These are phyloP conservation scores for Cladorrhinum sp. DNA, from an alignment of 2,329 filamentous ascomycete genomes.

Conservation along the genomic window DNA sequence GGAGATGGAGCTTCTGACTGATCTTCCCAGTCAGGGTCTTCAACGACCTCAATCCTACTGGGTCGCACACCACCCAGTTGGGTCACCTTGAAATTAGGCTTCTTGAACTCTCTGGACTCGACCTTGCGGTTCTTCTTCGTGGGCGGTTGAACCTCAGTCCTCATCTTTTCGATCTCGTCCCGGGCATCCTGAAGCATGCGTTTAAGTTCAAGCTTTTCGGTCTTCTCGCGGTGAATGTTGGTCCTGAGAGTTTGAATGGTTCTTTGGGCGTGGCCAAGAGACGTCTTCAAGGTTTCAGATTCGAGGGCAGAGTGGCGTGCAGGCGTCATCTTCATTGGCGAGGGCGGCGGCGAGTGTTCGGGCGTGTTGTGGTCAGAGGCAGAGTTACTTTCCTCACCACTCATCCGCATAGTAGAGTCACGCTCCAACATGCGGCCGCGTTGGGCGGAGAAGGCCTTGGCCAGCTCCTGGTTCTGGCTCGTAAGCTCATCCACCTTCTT, in stretches of 20 bases:
- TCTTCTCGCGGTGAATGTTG: conserved; percentile 96
- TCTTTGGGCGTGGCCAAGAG: conserved; percentile 87
- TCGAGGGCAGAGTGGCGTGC: conserved; percentile 82
- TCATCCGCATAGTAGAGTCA: conserved; percentile 56
- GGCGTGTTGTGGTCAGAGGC: conserved; percentile 70
- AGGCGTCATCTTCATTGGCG: conserved; percentile 86
- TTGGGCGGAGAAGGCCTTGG: conserved; percentile 73
- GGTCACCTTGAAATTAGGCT: conserved; percentile 55
- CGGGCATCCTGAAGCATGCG: conserved; percentile 92
- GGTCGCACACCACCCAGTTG: conserved; percentile 74
- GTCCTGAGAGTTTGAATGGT: conserved; percentile 95
- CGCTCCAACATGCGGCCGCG: conserved; percentile 65
- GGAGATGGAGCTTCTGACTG: conserved; percentile 61
- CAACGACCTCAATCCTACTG: conserved; percentile 70
- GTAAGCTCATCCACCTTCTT: conserved; percentile 85
- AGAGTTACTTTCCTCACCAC: conserved; percentile 62
- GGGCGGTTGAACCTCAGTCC: conserved; percentile 49
- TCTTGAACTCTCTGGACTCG: conserved; percentile 71
- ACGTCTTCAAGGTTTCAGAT: conserved; percentile 91
- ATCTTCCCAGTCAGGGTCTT: conserved; percentile 91
- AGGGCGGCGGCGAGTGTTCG: conserved; percentile 86
- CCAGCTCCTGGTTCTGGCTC: conserved; percentile 86
- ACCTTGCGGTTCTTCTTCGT: conserved; percentile 62
- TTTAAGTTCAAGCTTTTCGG: conserved; percentile 93
- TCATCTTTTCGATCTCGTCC: conserved; percentile 78